Percentiles rank a stretch among this genome's conserved stretches.
phyloP scores from a whole-genome alignment of 805 yeast species.

The Wickerhamiella siamensis region DNA sequence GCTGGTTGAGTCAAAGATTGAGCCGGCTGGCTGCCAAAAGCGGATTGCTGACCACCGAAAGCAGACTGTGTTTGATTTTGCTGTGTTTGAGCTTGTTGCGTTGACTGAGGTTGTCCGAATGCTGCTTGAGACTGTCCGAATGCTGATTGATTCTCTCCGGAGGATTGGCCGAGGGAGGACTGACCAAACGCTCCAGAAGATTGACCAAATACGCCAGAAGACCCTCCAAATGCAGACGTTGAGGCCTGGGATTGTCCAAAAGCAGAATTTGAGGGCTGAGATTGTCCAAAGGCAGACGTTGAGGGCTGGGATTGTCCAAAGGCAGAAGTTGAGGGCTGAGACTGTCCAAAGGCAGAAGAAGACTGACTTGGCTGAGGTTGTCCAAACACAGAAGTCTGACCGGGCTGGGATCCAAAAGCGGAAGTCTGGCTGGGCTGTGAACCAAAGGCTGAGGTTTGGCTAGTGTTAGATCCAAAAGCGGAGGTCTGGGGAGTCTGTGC shows the following conservation, averaged over 20 bases:
- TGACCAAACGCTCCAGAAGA: slow-evolving; percentile 5
- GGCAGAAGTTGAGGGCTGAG: not conserved
- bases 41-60: no score
- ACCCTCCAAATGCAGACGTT: slow-evolving; percentile 19
- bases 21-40: not conserved
- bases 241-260: slow-evolving; percentile 7
- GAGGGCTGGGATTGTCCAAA: not conserved
- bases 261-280: slow-evolving; percentile 3
- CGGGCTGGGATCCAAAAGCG: slow-evolving; percentile 10
- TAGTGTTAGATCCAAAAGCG: slow-evolving; percentile 10
- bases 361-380: not conserved
- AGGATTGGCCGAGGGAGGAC: not conserved
- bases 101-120: no score
- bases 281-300: slow-evolving; percentile 5
- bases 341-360: slow-evolving; percentile 4
- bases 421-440: slow-evolving; percentile 4
- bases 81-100: not conserved
- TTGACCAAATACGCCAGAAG: slow-evolving; percentile 1
- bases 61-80: no score
- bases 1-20: not conserved
- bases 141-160: no score
- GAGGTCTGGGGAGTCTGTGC: slow-evolving; percentile 4
- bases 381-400: no score
- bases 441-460: slow-evolving; percentile 6
- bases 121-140: no score